Base-by-base conservation (phyloP, 768 basidiomycete species). In the Tulasnella calospora region DNA sequence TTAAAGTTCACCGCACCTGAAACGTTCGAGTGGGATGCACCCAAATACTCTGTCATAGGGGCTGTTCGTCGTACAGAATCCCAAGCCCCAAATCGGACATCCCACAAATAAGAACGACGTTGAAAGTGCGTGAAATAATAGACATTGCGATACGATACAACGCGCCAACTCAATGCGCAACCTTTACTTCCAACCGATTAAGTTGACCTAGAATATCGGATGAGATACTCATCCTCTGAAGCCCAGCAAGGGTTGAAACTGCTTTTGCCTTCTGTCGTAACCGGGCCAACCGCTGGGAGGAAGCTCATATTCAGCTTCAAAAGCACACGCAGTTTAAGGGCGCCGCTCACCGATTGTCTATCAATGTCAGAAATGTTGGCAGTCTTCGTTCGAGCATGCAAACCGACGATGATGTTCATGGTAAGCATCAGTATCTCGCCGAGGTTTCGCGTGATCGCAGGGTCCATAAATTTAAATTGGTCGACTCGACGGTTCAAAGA, bases 171-270 rank as follows among this genome's bases (percentile, higher is more conserved):
- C 70, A 79, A 47, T 79, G 76, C 23, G 79, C 76, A 33, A 79
- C 57, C 23, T 77, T 94, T 1, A 96, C 94, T 81, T 96, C 94
- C 80, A 94, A 82, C 78, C 94, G 87, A 17, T 94, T 93, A 76
- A 97, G 86, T 83, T 96, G 94, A 41, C 92, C 92, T 85, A 96
- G 95, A 79, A 95, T 91, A 83, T 97, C 94, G 30, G 92, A 90
- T 41, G 92, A 92, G 90, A 98, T 91, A 79, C 95, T 89, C 83
- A 96, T 96, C 81, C 94, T 92, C 77, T 96, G 86, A 80, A 94
- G 91, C 35, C 93, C 92, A 40, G 93, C 94, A 84, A 95, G 98
- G 78, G 94, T 89, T 89, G 96, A 94, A 78, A 97, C 83, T 8
- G 93, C 91, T 77, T 95, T 87, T 77, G 94, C 93, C 84, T 95